Base-by-base conservation (phyloP, 345 rosid genomes). In the Brassica carinata region DNA sequence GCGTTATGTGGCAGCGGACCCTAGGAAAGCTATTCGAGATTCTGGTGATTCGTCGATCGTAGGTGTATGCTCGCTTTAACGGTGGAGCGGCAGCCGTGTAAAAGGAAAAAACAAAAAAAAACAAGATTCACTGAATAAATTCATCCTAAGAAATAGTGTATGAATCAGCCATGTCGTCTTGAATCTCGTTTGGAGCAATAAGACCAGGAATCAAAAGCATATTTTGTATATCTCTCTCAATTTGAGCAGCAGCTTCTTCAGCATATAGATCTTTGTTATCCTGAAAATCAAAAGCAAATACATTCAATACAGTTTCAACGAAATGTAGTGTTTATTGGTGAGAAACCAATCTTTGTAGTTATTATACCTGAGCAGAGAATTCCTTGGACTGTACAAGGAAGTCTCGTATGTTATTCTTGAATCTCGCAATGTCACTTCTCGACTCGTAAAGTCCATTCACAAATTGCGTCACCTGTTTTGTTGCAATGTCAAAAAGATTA, bases 361-460 rank as follows among this genome's bases (percentile, higher is more conserved):
- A 11, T 30, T 27, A 75, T 86, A 91, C 96, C 96, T 89, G 96
- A 64, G 93, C 94, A 4, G 96, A 91, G 59, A 91, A 90, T 69
- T 90, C 96, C 66, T 91, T 91, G 13, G 96, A 91, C 59, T 91
- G 96, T 72, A 91, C 88, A 53, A 96, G 96, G 78, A 96, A 96
- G 87, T 96, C 99, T 8, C 98, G 85, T 57, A 96, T 92, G 77
- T 89, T 97, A 79, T 89, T 78, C 85, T 96, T 96, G 69, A 96
- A 96, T 5, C 80, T 71, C 26, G 88, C 69, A 19, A 85, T 79
- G 68, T 94, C 94, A 72, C 78, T 90, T 78, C 88, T 90, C 0
- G 97, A 88, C 73, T 94, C 93, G 72, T 85, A 88, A 34, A 94
- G 88, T 38, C 97, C 93, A 75, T 83, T 87, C 77, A 96, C 99